phyloP scores from a whole-genome alignment of 1,139 yeast genomes.

The Kluyveromyces sp. region DNA sequence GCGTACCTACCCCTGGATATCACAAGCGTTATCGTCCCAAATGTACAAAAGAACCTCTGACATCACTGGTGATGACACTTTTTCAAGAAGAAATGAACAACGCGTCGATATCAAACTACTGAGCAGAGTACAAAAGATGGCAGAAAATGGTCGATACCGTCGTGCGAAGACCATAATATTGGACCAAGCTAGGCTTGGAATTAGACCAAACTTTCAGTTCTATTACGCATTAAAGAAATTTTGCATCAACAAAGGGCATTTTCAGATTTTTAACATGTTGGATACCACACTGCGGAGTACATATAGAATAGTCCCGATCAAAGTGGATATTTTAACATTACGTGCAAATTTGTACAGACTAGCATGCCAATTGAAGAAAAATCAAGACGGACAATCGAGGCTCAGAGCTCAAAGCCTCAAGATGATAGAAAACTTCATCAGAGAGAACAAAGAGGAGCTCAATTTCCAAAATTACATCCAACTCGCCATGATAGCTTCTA shows the following conservation, averaged over 20 bases:
- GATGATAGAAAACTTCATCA: conserved; percentile 14
- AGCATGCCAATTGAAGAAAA: neutral
- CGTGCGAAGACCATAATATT: conserved; percentile 14
- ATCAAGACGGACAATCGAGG: neutral
- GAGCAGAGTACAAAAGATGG: neutral
- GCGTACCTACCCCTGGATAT: conserved; percentile 8
- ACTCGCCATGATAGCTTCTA: conserved; percentile 15
- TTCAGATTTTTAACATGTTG: conserved; percentile 18
- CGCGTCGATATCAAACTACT: conserved; percentile 4
- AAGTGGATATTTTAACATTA: conserved; percentile 17
- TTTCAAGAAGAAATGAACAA: conserved; percentile 4
- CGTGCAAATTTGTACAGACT: conserved; percentile 5
- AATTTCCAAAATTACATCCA: conserved; percentile 22
- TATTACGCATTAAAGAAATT: conserved; percentile 18
- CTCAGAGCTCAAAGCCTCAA: conserved; percentile 1
- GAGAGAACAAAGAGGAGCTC: conserved; percentile 11
- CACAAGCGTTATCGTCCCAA: neutral
- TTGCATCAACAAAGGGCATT: conserved; percentile 8
- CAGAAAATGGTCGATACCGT: conserved; percentile 2
- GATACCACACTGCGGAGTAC: conserved; percentile 16
- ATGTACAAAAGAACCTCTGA: neutral
- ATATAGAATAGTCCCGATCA: conserved; percentile 18
- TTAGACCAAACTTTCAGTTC: conserved; percentile 20
- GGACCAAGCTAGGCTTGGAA: conserved; percentile 19
- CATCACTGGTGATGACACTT: conserved; percentile 6